phyloP scores from a whole-genome alignment of 495 filamentous ascomycete genomes.

The Terfezia claveryi region DNA sequence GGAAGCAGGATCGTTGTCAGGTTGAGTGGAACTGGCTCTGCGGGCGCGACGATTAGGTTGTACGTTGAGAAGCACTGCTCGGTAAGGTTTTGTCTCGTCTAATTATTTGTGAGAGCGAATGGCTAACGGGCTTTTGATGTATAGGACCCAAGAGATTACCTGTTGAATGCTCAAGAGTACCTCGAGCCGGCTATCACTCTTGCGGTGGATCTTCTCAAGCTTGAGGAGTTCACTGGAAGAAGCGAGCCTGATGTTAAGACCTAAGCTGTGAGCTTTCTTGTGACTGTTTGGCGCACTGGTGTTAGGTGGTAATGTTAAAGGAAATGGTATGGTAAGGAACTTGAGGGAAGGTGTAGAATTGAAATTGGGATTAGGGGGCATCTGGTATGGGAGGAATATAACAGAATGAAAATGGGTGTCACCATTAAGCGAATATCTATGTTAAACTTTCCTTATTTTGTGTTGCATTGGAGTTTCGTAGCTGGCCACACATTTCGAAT shows the following conservation, averaged over 20 bases:
- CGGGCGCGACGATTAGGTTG: slow-evolving; percentile 83
- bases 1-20: slow-evolving; percentile 86
- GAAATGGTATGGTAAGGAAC: no score
- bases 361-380: no score
- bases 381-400: no score
- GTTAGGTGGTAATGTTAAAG: no score
- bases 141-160: slow-evolving; percentile 49
- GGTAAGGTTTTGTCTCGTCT: slow-evolving; percentile 1
- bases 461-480: no score
- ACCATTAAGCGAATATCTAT: no score
- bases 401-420: no score
- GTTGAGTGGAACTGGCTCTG: slow-evolving; percentile 81
- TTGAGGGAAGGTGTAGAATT: no score
- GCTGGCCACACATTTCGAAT: no score
- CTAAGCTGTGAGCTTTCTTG: slow-evolving; percentile 22
- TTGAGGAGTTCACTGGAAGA: slow-evolving; percentile 74
- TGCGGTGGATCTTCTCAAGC: slow-evolving; percentile 60
- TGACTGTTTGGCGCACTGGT: no score
- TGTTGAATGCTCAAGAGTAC: slow-evolving; percentile 73
- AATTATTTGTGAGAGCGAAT: background rate
- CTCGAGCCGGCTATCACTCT: slow-evolving; percentile 69
- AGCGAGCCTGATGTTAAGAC: slow-evolving; percentile 91
- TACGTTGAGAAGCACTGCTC: slow-evolving; percentile 82
- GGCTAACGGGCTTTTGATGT: slow-evolving; percentile 7
- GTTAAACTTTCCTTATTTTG: no score